Evolutionary conservation across 2,329 filamentous ascomycete species (phyloP).

Genomic region (Colletotrichum chlorophyti): DNA sequence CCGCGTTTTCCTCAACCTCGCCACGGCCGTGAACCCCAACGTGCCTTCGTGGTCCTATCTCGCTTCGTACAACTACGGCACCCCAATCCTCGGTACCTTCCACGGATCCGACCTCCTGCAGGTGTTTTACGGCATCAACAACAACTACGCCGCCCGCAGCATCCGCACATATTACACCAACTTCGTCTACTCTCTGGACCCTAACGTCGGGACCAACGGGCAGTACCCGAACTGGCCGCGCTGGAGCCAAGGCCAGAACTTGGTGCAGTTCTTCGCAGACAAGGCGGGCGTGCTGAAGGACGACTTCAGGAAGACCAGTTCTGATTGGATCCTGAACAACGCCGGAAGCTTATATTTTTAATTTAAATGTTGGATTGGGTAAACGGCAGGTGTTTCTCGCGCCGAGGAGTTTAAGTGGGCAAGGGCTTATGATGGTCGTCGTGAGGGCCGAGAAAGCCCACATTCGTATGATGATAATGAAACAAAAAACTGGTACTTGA

Average conservation of each 20-base stretch:
- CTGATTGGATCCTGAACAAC: conserved; percentile 33
- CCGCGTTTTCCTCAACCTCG: conserved; percentile 52
- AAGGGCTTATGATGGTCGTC: too few relatives aligned
- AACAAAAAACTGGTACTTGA: too few relatives aligned
- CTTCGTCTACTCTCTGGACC: conserved; percentile 75
- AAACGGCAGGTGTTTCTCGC: too few relatives aligned
- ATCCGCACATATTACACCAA: conserved; percentile 70
- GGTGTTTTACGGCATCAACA: conserved; percentile 58
- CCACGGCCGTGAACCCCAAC: conserved; percentile 49
- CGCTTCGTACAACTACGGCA: conserved; percentile 73
- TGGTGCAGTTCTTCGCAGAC: conserved; percentile 55
- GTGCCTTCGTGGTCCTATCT: conserved; percentile 80
- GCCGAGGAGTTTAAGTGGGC: neutral
- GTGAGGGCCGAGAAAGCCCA: too few relatives aligned
- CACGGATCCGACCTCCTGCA: conserved; percentile 75
- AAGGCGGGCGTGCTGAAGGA: conserved; percentile 42
- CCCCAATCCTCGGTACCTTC: conserved; percentile 77
- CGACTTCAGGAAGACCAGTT: conserved; percentile 44
- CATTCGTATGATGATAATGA: too few relatives aligned
- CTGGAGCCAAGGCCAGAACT: conserved; percentile 51
- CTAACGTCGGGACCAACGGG: conserved; percentile 61
- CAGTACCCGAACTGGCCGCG: conserved; percentile 48
- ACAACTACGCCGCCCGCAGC: conserved; percentile 38
- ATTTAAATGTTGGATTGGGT: neutral
- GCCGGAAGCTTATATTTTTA: conserved; percentile 2